Conservation (phyloP, 1,139 yeast species). For the Geotrichum europaeum region DNA sequence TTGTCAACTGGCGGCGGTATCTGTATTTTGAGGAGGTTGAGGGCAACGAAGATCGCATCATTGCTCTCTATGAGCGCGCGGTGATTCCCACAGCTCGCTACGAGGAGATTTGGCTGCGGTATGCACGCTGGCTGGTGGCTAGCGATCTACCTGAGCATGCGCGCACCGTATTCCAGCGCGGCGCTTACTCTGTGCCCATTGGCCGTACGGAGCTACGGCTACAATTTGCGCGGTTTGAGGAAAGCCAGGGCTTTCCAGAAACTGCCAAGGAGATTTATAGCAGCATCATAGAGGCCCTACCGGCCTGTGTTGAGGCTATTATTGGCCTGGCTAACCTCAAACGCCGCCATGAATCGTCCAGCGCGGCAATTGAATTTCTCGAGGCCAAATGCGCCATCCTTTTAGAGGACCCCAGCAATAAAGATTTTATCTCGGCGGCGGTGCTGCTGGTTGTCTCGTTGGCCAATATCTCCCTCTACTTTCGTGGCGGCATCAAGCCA, state of each 20-base stretch:
- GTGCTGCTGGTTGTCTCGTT: constrained; percentile 17
- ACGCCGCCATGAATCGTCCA: constrained; percentile 18
- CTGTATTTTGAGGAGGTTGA: constrained; percentile 48
- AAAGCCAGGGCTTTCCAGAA: constrained; percentile 27
- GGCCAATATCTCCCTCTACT: constrained; percentile 18
- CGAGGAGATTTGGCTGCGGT: constrained; percentile 58
- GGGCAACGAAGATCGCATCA: constrained; percentile 31
- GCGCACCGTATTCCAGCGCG: constrained; percentile 28
- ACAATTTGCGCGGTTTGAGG: constrained; percentile 32
- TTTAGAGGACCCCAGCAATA: not conserved
- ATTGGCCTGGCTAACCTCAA: constrained; percentile 16
- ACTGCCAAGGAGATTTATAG: constrained; percentile 29
- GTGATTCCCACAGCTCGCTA: constrained; percentile 49
- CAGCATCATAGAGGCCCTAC: constrained; percentile 28
- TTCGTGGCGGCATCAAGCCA: constrained; percentile 20
- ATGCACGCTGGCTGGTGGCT: constrained; percentile 42
- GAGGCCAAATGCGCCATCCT: constrained; percentile 9
- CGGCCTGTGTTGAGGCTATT: constrained; percentile 31
- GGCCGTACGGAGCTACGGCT: constrained; percentile 33
- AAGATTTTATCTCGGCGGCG: constrained; percentile 11
- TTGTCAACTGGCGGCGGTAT: constrained; percentile 56
- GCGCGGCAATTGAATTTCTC: constrained; percentile 22
- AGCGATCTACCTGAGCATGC: constrained; percentile 22
- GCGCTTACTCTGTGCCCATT: constrained; percentile 30
- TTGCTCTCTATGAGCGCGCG: constrained; percentile 45